A percentile compares a stretch with the other conserved stretches of the same genome.
phyloP scores from a whole-genome alignment of 2,329 filamentous ascomycete species.

The Chalaropsis thielavioides region DNA sequence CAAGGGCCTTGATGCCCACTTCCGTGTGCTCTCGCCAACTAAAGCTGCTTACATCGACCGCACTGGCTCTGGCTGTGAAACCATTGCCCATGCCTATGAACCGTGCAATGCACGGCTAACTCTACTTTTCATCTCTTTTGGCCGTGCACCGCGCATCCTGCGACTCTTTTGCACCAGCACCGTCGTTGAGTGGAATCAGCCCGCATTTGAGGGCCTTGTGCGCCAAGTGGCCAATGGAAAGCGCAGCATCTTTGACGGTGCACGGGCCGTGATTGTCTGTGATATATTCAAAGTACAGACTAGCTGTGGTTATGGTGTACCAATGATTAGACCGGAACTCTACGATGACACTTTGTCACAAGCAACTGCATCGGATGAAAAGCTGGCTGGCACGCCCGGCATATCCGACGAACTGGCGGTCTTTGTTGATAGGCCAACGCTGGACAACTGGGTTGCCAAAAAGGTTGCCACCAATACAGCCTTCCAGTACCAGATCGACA shows the following conservation, averaged over 20 bases:
- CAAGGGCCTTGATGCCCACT: slow-evolving; percentile 53
- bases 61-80: slow-evolving; percentile 63
- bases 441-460: slow-evolving; percentile 38
- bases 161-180: slow-evolving; percentile 46
- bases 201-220: slow-evolving; percentile 36
- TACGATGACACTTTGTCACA: slow-evolving; percentile 21
- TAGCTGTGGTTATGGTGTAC: slow-evolving; percentile 51
- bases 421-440: slow-evolving; percentile 40
- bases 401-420: slow-evolving; percentile 26
- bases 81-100: slow-evolving; percentile 60
- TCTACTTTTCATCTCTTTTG: slow-evolving; percentile 59
- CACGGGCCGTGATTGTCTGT: slow-evolving; percentile 45
- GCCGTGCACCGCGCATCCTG: slow-evolving; percentile 43
- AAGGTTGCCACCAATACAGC: slow-evolving; percentile 36
- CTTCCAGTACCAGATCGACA: slow-evolving; percentile 39
- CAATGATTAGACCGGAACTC: slow-evolving; percentile 32
- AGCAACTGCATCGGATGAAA: slow-evolving; percentile 12
- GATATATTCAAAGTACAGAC: slow-evolving; percentile 53
- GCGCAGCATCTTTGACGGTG: slow-evolving; percentile 31
- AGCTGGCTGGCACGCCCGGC: not conserved
- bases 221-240: slow-evolving; percentile 27
- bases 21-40: slow-evolving; percentile 44
- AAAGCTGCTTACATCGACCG: slow-evolving; percentile 59
- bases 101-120: slow-evolving; percentile 51
- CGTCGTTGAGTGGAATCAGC: slow-evolving; percentile 46